Evolutionary conservation across 108 stramenopile genomes (phyloP).

Genomic region (Fistulifera pelliculosa): DNA sequence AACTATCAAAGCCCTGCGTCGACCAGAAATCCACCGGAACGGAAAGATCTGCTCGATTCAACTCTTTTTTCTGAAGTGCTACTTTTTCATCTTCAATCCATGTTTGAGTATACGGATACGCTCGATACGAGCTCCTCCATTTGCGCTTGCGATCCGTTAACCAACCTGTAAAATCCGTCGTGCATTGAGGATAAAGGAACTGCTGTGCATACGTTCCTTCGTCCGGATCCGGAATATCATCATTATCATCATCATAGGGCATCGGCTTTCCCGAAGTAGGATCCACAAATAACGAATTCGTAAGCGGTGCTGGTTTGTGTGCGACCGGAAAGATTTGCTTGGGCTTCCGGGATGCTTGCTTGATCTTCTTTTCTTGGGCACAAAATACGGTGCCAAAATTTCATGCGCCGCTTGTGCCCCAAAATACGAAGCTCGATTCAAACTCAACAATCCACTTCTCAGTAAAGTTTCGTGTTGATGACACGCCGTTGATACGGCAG

Average conservation of each 20-base stretch:
- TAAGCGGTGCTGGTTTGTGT: not conserved
- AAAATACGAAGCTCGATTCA: too few species aligned
- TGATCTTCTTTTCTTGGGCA: too few species aligned
- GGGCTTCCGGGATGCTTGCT: too few species aligned
- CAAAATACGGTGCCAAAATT: too few species aligned
- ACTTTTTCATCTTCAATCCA: conserved; percentile 17
- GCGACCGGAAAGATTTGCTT: too few species aligned
- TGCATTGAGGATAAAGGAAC: conserved; percentile 12
- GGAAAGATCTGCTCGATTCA: conserved; percentile 2
- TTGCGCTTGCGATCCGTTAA: conserved; percentile 28
- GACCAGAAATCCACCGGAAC: conserved; percentile 63
- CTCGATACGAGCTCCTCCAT: conserved; percentile 38
- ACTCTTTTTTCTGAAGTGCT: not conserved
- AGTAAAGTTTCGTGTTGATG: too few species aligned
- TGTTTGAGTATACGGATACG: conserved; percentile 15
- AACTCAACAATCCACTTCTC: too few species aligned
- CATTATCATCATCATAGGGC: conserved; percentile 35
- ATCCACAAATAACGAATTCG: not conserved
- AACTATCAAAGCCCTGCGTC: conserved; percentile 37
- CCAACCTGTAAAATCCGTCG: conserved; percentile 33
- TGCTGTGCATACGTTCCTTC: conserved; percentile 27
- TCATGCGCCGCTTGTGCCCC: too few species aligned
- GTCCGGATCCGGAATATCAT: conserved; percentile 20
- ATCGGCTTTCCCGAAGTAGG: conserved; percentile 14
- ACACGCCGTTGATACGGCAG: too few species aligned